Conservation (phyloP, 2,329 filamentous ascomycete genomes). For the Stemphylium lycopersici region DNA sequence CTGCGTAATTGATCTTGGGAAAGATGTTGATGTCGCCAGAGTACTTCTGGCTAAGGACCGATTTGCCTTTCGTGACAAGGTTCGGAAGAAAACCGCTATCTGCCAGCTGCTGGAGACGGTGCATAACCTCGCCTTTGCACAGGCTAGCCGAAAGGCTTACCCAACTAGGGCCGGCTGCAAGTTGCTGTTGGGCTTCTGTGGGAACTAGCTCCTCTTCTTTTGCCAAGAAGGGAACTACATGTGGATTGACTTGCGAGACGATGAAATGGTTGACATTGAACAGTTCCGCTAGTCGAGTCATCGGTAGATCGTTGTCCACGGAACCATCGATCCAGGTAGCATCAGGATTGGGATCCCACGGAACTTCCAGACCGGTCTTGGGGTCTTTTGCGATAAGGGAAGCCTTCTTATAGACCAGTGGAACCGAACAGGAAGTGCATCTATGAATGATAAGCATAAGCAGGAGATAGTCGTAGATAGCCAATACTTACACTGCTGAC, state of each 20-base stretch:
- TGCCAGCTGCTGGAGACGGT: conserved; percentile 78
- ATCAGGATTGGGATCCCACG: conserved; percentile 86
- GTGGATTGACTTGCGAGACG: conserved; percentile 94
- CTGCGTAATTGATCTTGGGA: conserved; percentile 74
- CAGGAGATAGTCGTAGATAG: neutral
- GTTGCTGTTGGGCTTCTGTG: conserved; percentile 40
- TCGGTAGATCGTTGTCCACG: conserved; percentile 91
- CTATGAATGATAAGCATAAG: conserved; percentile 39
- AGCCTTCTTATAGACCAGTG: conserved; percentile 80
- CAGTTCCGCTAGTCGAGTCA: conserved; percentile 88
- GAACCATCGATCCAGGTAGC: conserved; percentile 88
- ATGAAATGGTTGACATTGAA: conserved; percentile 99
- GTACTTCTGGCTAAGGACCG: conserved; percentile 87
- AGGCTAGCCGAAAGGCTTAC: conserved; percentile 71
- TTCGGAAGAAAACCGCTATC: conserved; percentile 83
- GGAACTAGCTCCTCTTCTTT: conserved; percentile 68
- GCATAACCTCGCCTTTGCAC: conserved; percentile 78
- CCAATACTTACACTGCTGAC: conserved; percentile 75
- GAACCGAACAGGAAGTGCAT: conserved; percentile 93
- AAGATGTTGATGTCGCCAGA: conserved; percentile 95
- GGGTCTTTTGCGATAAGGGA: conserved; percentile 85
- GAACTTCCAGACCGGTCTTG: conserved; percentile 73
- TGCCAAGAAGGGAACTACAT: conserved; percentile 83
- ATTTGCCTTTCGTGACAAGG: conserved; percentile 75
- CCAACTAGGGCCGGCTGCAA: conserved; percentile 61